Evolutionary conservation across 2,329 filamentous ascomycete species (phyloP).

Genomic region (Stagonosporopsis chrysanthemi): DNA sequence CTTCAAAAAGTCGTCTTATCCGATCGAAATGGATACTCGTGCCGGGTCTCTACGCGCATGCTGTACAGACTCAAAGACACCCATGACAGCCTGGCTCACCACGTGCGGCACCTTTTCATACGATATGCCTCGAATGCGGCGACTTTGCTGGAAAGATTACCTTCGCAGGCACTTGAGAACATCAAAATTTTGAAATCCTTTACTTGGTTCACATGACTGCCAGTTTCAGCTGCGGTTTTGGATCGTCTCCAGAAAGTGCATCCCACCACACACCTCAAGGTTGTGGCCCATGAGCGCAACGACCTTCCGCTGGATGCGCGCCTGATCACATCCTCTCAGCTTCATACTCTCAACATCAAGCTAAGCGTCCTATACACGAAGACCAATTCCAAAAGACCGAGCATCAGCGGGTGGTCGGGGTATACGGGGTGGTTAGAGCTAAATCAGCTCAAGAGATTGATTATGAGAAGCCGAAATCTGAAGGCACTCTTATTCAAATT

Average conservation of each 20-base stretch:
- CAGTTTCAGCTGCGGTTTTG: not conserved
- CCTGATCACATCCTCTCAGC: not conserved
- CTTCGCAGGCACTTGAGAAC: not conserved
- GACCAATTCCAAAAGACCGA: not conserved
- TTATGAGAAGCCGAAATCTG: not conserved
- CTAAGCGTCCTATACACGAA: not conserved
- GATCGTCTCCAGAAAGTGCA: not conserved
- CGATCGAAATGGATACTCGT: not conserved
- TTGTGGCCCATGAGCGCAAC: not conserved
- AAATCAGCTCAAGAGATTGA: not conserved
- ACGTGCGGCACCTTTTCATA: not conserved
- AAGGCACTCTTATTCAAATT: not conserved
- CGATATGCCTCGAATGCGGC: not conserved
- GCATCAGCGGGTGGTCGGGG: not conserved
- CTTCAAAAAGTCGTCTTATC: not conserved
- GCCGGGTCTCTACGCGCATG: not conserved
- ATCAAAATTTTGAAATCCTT: not conserved
- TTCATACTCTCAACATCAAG: constrained; percentile 1
- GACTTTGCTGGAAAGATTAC: not conserved
- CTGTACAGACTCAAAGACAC: not conserved
- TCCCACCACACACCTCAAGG: not conserved
- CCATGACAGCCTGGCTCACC: not conserved
- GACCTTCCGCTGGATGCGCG: not conserved
- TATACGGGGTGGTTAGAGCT: not conserved
- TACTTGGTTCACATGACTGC: not conserved